These are phyloP conservation scores for Sporothrix curviconia DNA, from an alignment of 2,329 filamentous ascomycete species.

Conservation along the genomic window DNA sequence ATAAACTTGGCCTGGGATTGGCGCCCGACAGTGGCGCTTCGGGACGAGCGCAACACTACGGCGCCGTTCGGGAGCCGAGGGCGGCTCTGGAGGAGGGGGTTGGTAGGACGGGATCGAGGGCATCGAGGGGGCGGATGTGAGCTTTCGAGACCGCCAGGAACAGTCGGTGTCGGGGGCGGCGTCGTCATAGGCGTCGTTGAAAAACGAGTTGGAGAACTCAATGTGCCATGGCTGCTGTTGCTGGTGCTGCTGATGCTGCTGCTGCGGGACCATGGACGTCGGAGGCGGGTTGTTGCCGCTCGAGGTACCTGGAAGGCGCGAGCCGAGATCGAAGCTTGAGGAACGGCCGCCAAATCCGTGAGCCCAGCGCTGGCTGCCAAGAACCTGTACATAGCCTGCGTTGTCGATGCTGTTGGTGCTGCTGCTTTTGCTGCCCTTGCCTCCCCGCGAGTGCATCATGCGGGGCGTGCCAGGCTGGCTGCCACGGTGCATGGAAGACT, in stretches of 20 bases:
- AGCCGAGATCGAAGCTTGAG: constrained; percentile 68
- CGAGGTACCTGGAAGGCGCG: constrained; percentile 25
- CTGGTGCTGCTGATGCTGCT: constrained; percentile 13
- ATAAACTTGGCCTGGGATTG: constrained; percentile 27
- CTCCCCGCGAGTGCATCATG: constrained; percentile 46
- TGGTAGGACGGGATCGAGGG: constrained; percentile 32
- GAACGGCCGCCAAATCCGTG: constrained; percentile 51
- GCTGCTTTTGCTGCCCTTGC: constrained; percentile 64
- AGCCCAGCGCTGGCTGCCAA: constrained; percentile 53
- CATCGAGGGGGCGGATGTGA: constrained; percentile 31
- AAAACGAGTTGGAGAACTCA: constrained; percentile 44
- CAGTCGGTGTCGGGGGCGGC: constrained; percentile 79
- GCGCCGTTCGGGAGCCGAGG: constrained; percentile 39
- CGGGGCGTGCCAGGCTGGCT: constrained; percentile 36
- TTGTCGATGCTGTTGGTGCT: constrained; percentile 63
- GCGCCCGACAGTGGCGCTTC: constrained; percentile 37
- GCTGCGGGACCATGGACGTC: neutral
- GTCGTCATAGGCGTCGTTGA: constrained; percentile 57
- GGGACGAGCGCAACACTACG: constrained; percentile 53
- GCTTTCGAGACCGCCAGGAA: constrained; percentile 66
- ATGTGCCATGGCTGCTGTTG: constrained; percentile 39
- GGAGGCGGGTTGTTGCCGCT: constrained; percentile 4
- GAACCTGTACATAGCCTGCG: constrained; percentile 51
- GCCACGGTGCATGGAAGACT: constrained; percentile 32
- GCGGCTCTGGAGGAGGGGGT: constrained; percentile 34